Evolutionary conservation across 116 monocot genomes (phyloP), one percentile per base, ranked within the genome.

Genomic region (Dioscorea cayenensis): DNA sequence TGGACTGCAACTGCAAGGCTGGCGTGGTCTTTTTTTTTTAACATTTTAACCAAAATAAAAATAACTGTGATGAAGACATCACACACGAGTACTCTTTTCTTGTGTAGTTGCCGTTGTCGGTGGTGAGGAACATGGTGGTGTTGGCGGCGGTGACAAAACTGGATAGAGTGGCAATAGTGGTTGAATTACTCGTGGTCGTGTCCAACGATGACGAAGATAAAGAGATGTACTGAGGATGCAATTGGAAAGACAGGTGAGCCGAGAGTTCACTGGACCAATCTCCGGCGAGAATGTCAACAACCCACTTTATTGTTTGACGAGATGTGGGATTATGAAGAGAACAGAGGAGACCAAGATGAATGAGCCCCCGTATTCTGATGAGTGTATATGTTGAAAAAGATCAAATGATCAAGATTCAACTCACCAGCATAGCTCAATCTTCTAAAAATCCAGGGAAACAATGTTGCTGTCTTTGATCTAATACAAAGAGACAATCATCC

Each of bases 241-340:
- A 78, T 6, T 71, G 72, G 74, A 95, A 95, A 12, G 85, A 87
- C 4, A 92, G 95, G 0, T 92, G 81, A 2, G 78, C 60, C 0
- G 92, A 92, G 25, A 95, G 84, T 7, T 86, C 71, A 66, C 81
- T 77, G 73, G 71, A 60, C 35, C 28, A 49, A 43, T 60, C 68
- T 14, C 64, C 76, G 19, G 79, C 70, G 51, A 92, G 76, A 48
- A 65, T 65, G 72, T 89, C 95, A 69, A 79, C 68, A 6, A 92
- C 92, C 95, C 95, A 95, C 73, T 87, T 91, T 92, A 92, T 95
- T 32, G 79, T 83, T 3, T 92, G 95, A 48, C 92, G 78, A 12
- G 83, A 80, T 14, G 28, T 64, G 10, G 89, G 92, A 20, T 92
- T 74, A 63, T 92, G 78, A 19, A 89, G 80, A 4, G 95, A 73